Conservation (phyloP, 371 early-diverging fungal genomes). For the Syncephalis plumigaleata region DNA sequence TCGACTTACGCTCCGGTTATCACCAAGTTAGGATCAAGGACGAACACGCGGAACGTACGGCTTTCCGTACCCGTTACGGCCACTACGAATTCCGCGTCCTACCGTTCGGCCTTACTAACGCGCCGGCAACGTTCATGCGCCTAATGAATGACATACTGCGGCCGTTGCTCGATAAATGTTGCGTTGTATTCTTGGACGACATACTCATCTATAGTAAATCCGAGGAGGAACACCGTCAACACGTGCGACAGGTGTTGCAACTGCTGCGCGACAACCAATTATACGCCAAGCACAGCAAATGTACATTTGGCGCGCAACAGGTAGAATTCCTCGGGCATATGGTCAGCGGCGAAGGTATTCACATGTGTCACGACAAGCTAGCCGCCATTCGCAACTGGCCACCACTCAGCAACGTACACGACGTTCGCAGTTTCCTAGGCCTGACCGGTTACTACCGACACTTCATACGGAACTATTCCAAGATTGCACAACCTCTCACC, state of each 20-base stretch:
- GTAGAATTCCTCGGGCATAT: constrained; percentile 18
- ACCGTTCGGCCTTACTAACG: constrained; percentile 18
- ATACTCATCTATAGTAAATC: no score
- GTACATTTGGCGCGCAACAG: constrained; percentile 10
- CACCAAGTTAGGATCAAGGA: constrained; percentile 13
- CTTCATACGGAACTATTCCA: constrained; percentile 14
- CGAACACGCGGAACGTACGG: constrained; percentile 20
- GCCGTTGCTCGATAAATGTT: constrained; percentile 7
- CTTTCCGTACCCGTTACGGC: constrained; percentile 22
- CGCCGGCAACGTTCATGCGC: constrained; percentile 17
- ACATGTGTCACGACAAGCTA: constrained; percentile 8
- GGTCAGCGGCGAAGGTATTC: constrained; percentile 11
- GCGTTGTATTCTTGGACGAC: no score
- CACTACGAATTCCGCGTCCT: constrained; percentile 20
- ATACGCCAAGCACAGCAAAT: constrained; percentile 18
- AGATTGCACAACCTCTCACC: constrained; percentile 9
- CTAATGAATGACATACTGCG: constrained; percentile 13
- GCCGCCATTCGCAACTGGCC: constrained; percentile 5
- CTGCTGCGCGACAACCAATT: constrained; percentile 12
- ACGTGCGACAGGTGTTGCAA: constrained; percentile 15
- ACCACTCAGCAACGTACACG: constrained; percentile 6
- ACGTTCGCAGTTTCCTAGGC: constrained; percentile 15
- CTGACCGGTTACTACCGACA: constrained; percentile 13
- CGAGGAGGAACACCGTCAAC: constrained; percentile 14
- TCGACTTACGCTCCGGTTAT: constrained; percentile 20